phyloP scores from a whole-genome alignment of 2,329 filamentous ascomycete species.

The Blastomyces percursus region DNA sequence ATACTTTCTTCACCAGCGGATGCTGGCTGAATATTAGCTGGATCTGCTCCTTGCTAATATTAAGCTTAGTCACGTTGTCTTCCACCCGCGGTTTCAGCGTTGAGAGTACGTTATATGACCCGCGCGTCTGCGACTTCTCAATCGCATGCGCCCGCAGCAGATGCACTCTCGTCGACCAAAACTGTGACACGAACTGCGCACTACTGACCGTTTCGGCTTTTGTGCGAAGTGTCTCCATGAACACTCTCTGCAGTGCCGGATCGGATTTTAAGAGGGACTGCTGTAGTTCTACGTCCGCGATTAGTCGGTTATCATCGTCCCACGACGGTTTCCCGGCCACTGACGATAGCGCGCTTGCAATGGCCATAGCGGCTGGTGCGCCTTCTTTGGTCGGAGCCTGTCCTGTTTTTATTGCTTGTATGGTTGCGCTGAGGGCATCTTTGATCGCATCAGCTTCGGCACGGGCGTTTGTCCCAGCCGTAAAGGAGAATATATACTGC shows the following conservation, averaged over 20 bases:
- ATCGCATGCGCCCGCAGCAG: slow-evolving; percentile 83
- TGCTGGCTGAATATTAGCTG: slow-evolving; percentile 89
- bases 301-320: slow-evolving; percentile 72
- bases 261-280: slow-evolving; percentile 79
- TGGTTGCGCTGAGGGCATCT: slow-evolving; percentile 65
- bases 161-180: slow-evolving; percentile 84
- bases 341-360: slow-evolving; percentile 57
- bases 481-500: slow-evolving; percentile 81
- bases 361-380: slow-evolving; percentile 61
- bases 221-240: slow-evolving; percentile 69
- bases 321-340: slow-evolving; percentile 44
- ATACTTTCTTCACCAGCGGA: slow-evolving; percentile 77
- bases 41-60: slow-evolving; percentile 83
- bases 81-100: slow-evolving; percentile 72
- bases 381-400: slow-evolving; percentile 28
- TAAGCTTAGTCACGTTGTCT: slow-evolving; percentile 64
- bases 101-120: slow-evolving; percentile 87
- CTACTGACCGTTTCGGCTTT: slow-evolving; percentile 77
- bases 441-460: slow-evolving; percentile 77
- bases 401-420: slow-evolving; percentile 54
- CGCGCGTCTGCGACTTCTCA: slow-evolving; percentile 72
- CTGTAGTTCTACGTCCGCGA: slow-evolving; percentile 69
- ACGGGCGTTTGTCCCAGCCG: slow-evolving; percentile 61
- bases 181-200: slow-evolving; percentile 75
- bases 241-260: slow-evolving; percentile 63